These are phyloP conservation scores for Cryomyces minteri DNA, from an alignment of 495 filamentous ascomycete species.

Conservation along the genomic window DNA sequence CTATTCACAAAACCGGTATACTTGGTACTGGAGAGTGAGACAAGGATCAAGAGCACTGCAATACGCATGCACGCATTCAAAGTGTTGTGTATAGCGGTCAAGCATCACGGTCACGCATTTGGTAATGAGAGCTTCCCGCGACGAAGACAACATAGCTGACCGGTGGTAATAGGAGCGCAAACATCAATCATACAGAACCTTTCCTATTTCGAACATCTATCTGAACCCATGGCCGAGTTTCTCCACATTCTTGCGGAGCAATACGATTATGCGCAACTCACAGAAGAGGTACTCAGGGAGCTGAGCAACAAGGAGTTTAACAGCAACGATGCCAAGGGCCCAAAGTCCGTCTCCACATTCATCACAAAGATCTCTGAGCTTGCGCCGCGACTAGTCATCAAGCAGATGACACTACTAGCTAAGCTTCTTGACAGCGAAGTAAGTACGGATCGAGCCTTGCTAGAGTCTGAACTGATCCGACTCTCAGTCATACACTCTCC, in stretches of 20 bases:
- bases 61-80: conserved; percentile 96
- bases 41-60: conserved; percentile 73
- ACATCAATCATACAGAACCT: conserved; percentile 94
- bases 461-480: conserved; percentile 4
- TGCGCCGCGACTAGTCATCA: conserved; percentile 78
- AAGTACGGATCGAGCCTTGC: conserved; percentile 6
- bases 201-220: conserved; percentile 94
- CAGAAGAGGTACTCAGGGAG: conserved; percentile 85
- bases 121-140: conserved; percentile 29
- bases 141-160: conserved; percentile 1
- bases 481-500: conserved; percentile 68
- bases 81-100: conserved; percentile 88
- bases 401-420: conserved; percentile 85
- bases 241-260: conserved; percentile 89
- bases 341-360: conserved; percentile 96
- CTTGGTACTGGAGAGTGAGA: conserved; percentile 83
- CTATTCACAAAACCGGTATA: conserved; percentile 90
- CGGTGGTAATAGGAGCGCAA: conserved; percentile 52
- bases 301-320: conserved; percentile 96
- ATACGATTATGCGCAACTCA: conserved; percentile 93
- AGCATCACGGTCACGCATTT: conserved; percentile 95
- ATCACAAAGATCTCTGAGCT: conserved; percentile 93
- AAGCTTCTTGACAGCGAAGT: conserved; percentile 93
- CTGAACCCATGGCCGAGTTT: conserved; percentile 98
- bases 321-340: conserved; percentile 82